phyloP scores from a whole-genome alignment of 257 asterid genomes.

The Anisodus acutangulus region DNA sequence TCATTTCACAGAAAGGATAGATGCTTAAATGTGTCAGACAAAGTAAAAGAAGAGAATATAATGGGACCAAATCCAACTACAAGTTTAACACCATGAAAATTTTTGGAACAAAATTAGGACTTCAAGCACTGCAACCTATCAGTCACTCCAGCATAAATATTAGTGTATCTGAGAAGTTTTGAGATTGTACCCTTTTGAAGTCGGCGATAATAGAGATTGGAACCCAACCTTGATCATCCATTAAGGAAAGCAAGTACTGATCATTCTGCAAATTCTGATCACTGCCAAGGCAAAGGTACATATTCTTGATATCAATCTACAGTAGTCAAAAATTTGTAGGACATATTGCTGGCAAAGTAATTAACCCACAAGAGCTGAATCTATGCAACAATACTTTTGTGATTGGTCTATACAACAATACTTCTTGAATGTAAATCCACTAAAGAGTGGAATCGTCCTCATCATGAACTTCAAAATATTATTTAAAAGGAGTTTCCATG shows the following conservation, averaged over 20 bases:
- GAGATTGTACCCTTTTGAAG: conserved; percentile 71
- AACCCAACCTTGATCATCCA: conserved; percentile 97
- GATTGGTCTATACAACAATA: neutral
- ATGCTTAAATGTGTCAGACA: conserved; percentile 24
- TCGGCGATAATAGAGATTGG: conserved; percentile 67
- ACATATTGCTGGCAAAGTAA: neutral
- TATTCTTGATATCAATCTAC: conserved; percentile 27
- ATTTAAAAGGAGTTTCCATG: conserved; percentile 19
- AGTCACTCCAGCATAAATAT: neutral
- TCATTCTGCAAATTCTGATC: conserved; percentile 79
- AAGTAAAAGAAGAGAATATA: neutral
- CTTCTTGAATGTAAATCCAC: conserved; percentile 12
- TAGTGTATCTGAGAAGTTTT: conserved; percentile 6
- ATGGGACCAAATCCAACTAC: neutral
- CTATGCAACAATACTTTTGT: neutral
- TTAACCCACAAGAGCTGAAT: conserved; percentile 4
- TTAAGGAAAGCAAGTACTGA: conserved; percentile 71
- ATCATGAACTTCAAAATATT: conserved; percentile 4
- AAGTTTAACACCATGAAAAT: neutral
- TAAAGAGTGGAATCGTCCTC: neutral
- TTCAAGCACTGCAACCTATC: conserved; percentile 21
- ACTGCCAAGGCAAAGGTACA: conserved; percentile 52
- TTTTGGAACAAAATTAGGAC: neutral
- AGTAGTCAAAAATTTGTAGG: conserved; percentile 15
- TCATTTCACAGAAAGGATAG: conserved; percentile 15